Conservation (phyloP, 306 rosid genomes). For the Medicago lupulina region DNA sequence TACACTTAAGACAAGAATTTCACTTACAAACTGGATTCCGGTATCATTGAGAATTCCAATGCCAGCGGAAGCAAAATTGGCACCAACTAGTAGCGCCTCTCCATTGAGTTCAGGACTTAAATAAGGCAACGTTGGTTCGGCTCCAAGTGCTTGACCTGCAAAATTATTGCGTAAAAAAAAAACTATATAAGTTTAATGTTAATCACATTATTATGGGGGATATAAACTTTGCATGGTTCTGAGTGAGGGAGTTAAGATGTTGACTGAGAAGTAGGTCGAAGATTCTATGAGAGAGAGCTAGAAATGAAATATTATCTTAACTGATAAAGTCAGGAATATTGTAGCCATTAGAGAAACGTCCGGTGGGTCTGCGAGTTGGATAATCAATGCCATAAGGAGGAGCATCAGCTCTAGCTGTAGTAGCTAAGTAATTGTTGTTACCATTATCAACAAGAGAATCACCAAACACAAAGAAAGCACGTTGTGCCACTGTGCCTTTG, state of each 20-base stretch:
- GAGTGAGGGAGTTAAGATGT: too few relatives aligned
- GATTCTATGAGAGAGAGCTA: neutral
- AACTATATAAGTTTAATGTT: neutral
- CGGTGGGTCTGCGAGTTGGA: constrained; percentile 71
- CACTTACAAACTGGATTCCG: constrained; percentile 78
- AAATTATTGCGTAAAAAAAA: neutral
- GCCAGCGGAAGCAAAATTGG: constrained; percentile 95
- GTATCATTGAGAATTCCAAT: constrained; percentile 93
- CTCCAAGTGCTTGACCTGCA: constrained; percentile 67
- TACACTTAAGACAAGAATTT: neutral
- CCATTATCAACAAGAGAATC: constrained; percentile 85
- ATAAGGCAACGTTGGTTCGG: constrained; percentile 72
- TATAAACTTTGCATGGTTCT: too few relatives aligned
- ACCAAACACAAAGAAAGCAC: constrained; percentile 85
- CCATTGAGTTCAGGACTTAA: constrained; percentile 69
- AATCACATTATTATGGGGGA: neutral
- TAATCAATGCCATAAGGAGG: constrained; percentile 83
- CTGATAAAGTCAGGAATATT: constrained; percentile 86
- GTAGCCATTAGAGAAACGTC: constrained; percentile 87
- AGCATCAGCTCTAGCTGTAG: constrained; percentile 73
- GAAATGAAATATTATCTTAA: constrained; percentile 18
- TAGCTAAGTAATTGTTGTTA: constrained; percentile 72
- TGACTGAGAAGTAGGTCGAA: too few relatives aligned
- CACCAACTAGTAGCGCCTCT: constrained; percentile 69
- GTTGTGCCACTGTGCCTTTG: constrained; percentile 55